Evolutionary conservation across 1,284 basidiomycete species (phyloP).

Genomic region (Rhizoctonia solani): DNA sequence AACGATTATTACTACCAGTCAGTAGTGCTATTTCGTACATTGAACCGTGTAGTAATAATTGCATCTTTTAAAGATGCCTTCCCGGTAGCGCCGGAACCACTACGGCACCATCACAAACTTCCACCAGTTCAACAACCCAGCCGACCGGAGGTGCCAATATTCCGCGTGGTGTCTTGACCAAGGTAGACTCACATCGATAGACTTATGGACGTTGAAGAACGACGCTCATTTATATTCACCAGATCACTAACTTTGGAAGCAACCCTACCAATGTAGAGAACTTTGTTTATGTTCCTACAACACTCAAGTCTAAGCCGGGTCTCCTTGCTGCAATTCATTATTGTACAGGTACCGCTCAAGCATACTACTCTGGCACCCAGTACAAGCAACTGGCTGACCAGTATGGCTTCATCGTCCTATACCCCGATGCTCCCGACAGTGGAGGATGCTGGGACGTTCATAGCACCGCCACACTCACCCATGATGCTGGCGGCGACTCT

Average conservation of each 20-base stretch:
- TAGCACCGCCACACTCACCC: conserved; percentile 55
- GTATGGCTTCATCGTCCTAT: conserved; percentile 54
- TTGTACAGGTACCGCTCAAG: conserved; percentile 57
- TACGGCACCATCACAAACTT: background rate
- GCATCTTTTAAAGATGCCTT: background rate
- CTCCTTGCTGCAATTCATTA: conserved; percentile 59
- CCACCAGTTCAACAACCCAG: background rate
- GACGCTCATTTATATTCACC: background rate
- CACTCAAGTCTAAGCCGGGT: conserved; percentile 50
- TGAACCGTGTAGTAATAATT: too few relatives aligned
- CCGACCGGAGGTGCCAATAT: background rate
- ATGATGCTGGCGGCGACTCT: conserved; percentile 59
- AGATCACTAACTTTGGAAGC: conserved; percentile 49
- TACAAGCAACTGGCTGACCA: conserved; percentile 55
- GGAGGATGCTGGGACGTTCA: conserved; percentile 62
- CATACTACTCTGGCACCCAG: conserved; percentile 55
- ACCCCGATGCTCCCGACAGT: conserved; percentile 44
- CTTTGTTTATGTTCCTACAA: conserved; percentile 53
- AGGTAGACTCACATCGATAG: background rate
- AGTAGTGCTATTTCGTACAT: background rate
- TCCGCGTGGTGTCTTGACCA: conserved; percentile 6
- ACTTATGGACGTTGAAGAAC: background rate
- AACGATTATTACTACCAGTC: conserved; percentile 22
- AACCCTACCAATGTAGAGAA: conserved; percentile 55
- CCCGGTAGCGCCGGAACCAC: background rate